Percentiles rank a stretch among this genome's conserved stretches.
Evolutionary conservation across 2,329 filamentous ascomycete genomes (phyloP).

Genomic region (Fusarium heterosporum): DNA sequence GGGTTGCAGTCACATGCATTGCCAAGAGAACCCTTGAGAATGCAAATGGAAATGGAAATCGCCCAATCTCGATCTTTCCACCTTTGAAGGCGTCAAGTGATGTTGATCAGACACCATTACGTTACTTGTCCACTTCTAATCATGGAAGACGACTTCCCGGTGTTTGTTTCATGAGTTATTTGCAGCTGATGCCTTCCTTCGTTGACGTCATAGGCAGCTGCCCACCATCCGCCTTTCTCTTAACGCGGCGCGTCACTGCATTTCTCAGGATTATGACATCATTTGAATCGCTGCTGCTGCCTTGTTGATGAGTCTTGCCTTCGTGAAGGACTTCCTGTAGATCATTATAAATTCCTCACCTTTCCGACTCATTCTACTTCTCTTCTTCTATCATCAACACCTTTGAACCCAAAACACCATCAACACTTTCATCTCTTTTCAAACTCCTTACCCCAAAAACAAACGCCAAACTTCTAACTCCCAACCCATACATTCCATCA

Average conservation of each 20-base stretch:
- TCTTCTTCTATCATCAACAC: slow-evolving; percentile 11
- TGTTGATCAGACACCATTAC: slow-evolving; percentile 27
- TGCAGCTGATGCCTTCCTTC: slow-evolving; percentile 2
- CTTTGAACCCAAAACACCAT: slow-evolving; percentile 17
- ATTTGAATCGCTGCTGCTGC: slow-evolving; percentile 17
- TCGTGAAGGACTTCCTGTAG: slow-evolving; percentile 27
- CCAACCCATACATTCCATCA: slow-evolving; percentile 22
- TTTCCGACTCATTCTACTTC: slow-evolving; percentile 39
- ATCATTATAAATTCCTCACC: slow-evolving; percentile 36
- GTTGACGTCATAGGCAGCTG: slow-evolving; percentile 38
- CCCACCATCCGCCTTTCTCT: slow-evolving; percentile 7
- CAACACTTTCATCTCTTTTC: slow-evolving; percentile 6
- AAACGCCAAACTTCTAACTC: slow-evolving; percentile 5
- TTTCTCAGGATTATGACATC: slow-evolving; percentile 41
- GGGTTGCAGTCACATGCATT: slow-evolving; percentile 32
- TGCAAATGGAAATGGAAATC: not conserved
- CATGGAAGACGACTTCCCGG: slow-evolving; percentile 13
- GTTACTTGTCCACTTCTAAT: slow-evolving; percentile 23
- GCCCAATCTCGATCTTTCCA: slow-evolving; percentile 22
- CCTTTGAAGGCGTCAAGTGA: slow-evolving; percentile 9
- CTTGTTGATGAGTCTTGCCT: slow-evolving; percentile 27
- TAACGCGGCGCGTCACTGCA: slow-evolving; percentile 27
- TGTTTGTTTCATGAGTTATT: slow-evolving; percentile 18
- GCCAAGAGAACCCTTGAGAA: not conserved
- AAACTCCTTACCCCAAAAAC: not conserved